Evolutionary conservation across 192 early-diverging fungal species (phyloP).

Genomic region (Mortierella alpina): DNA sequence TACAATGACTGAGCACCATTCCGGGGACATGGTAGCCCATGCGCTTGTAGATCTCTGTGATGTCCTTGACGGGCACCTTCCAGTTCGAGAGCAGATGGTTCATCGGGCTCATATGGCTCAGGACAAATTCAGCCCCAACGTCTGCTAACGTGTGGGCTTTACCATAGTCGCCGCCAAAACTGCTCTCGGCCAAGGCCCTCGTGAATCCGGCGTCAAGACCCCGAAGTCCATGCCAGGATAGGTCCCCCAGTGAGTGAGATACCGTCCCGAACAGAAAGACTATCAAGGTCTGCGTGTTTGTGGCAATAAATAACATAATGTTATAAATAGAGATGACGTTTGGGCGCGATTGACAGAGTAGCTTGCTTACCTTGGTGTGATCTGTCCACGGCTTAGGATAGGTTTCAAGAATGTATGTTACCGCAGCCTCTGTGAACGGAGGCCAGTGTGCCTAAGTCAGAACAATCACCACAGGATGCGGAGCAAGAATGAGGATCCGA

Average conservation of each 20-base stretch:
- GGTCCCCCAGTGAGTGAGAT: constrained; percentile 77
- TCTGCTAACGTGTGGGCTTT: constrained; percentile 71
- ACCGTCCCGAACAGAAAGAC: constrained; percentile 73
- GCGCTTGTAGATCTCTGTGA: constrained; percentile 69
- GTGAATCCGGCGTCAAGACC: constrained; percentile 71
- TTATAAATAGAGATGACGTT: neutral
- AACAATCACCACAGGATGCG: neutral
- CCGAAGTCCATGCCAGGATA: constrained; percentile 72
- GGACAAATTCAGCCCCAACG: constrained; percentile 71
- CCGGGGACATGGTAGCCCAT: constrained; percentile 57
- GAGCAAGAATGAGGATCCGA: neutral
- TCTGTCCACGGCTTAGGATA: constrained; percentile 66
- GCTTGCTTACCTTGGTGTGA: constrained; percentile 47
- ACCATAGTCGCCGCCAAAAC: constrained; percentile 59
- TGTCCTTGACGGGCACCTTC: constrained; percentile 72
- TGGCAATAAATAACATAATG: neutral
- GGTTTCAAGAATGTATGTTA: constrained; percentile 65
- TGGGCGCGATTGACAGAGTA: neutral
- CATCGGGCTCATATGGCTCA: constrained; percentile 55
- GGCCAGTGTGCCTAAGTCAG: constrained; percentile 75
- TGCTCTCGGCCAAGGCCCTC: constrained; percentile 57
- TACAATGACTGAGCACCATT: constrained; percentile 62
- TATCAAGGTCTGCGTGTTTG: constrained; percentile 57
- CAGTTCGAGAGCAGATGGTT: constrained; percentile 55
- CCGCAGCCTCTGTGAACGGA: constrained; percentile 65